Evolutionary conservation across 805 yeast species (phyloP).

Genomic region (Myxozyma monticola): DNA sequence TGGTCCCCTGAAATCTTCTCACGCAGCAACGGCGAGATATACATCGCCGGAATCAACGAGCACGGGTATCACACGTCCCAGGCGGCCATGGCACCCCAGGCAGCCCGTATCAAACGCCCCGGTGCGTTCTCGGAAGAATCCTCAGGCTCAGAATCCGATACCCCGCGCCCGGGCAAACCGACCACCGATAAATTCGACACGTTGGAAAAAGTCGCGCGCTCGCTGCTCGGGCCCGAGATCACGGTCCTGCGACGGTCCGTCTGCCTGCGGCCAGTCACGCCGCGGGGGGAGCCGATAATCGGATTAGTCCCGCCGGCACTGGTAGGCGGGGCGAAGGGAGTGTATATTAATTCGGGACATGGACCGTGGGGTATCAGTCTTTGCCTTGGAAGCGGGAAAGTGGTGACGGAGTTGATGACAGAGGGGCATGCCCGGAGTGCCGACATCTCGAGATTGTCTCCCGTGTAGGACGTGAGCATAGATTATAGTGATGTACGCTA

Average conservation of each 20-base stretch:
- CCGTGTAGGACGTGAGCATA: neutral
- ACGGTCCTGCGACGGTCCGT: conserved; percentile 19
- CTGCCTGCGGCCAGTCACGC: conserved; percentile 30
- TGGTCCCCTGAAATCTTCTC: conserved; percentile 32
- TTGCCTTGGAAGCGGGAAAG: conserved; percentile 82
- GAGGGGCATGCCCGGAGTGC: conserved; percentile 51
- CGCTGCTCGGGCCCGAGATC: conserved; percentile 27
- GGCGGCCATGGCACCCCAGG: conserved; percentile 15
- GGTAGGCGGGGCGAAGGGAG: conserved; percentile 19
- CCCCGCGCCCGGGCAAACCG: neutral
- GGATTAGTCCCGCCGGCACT: conserved; percentile 21
- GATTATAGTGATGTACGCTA: no score
- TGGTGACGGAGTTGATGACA: conserved; percentile 70
- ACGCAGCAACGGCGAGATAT: conserved; percentile 31
- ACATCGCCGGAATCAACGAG: conserved; percentile 30
- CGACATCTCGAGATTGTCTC: conserved; percentile 17
- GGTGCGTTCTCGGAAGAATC: neutral
- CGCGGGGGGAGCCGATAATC: conserved; percentile 31
- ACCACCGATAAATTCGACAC: conserved; percentile 11
- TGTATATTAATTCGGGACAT: conserved; percentile 57
- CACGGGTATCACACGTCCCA: conserved; percentile 25
- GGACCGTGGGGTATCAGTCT: conserved; percentile 92
- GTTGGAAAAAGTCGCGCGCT: conserved; percentile 15
- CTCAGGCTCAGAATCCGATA: conserved; percentile 3
- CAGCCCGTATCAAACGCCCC: no score